Conservation (phyloP, 257 asterid species). For the Ligustrum vulgare region DNA sequence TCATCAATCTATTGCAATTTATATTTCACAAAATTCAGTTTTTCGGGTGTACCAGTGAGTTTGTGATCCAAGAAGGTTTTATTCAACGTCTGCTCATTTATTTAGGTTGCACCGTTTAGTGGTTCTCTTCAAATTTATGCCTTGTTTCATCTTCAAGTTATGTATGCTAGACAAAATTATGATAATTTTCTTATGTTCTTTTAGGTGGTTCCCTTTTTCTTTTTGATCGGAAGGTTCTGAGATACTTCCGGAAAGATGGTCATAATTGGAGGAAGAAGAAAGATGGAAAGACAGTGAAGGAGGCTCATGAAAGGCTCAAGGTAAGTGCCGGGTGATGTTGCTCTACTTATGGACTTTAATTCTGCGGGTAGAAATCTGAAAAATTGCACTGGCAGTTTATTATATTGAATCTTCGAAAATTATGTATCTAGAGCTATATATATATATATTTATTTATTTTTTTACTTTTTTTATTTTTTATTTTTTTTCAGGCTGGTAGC, state of each 20-base stretch:
- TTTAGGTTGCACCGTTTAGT: background rate
- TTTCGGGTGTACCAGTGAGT: background rate
- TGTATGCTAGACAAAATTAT: background rate
- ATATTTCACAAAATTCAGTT: background rate
- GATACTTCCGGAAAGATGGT: slow-evolving; percentile 91
- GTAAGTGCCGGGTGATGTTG: slow-evolving; percentile 33
- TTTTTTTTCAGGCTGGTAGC: slow-evolving; percentile 69
- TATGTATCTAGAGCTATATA: slow-evolving; percentile 22
- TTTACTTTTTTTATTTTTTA: no score
- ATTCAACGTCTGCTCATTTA: background rate
- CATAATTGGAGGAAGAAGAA: slow-evolving; percentile 95
- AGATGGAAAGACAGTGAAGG: slow-evolving; percentile 94
- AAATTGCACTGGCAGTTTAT: slow-evolving; percentile 14
- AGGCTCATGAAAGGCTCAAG: slow-evolving; percentile 97
- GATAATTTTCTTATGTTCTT: slow-evolving; percentile 5
- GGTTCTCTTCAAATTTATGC: background rate
- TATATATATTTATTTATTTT: no score
- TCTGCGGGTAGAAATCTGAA: slow-evolving; percentile 10
- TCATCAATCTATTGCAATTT: background rate
- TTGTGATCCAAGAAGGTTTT: background rate
- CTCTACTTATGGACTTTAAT: slow-evolving; percentile 20
- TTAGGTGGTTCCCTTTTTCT: slow-evolving; percentile 93
- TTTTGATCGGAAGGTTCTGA: slow-evolving; percentile 86
- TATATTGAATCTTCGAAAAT: slow-evolving; percentile 26
- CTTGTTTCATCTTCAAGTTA: background rate